These are phyloP conservation scores for Mucor sp. DNA, from an alignment of 371 early-diverging fungal species.

Conservation along the genomic window DNA sequence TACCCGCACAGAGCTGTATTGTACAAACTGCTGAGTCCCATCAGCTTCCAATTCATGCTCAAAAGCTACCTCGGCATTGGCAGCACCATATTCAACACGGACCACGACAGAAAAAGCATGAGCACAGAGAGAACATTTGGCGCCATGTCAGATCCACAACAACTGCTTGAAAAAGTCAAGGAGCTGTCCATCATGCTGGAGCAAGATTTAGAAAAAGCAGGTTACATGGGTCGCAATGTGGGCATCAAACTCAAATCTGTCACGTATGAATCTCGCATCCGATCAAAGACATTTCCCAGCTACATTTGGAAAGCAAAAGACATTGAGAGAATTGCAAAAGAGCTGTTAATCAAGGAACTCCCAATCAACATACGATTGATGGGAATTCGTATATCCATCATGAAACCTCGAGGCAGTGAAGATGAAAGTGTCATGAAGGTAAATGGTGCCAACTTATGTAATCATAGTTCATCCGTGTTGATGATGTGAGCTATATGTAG, in stretches of 20 bases:
- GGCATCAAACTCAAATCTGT: slow-evolving; percentile 46
- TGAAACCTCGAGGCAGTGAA: slow-evolving; percentile 28
- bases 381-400: slow-evolving; percentile 42
- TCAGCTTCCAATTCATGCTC: slow-evolving; percentile 42
- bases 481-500: not conserved
- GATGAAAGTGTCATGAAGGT: slow-evolving; percentile 42
- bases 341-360: slow-evolving; percentile 37
- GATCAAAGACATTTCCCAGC: slow-evolving; percentile 41
- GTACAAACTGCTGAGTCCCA: slow-evolving; percentile 44
- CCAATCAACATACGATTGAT: slow-evolving; percentile 47
- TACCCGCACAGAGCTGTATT: slow-evolving; percentile 41
- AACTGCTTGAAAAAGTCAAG: slow-evolving; percentile 35
- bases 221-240: slow-evolving; percentile 41
- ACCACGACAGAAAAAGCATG: slow-evolving; percentile 38
- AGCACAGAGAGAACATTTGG: slow-evolving; percentile 50
- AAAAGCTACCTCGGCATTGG: slow-evolving; percentile 41
- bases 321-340: slow-evolving; percentile 40
- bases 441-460: not conserved
- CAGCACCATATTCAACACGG: slow-evolving; percentile 26
- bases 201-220: slow-evolving; percentile 29
- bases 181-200: slow-evolving; percentile 38
- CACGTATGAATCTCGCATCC: slow-evolving; percentile 38
- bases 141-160: slow-evolving; percentile 27
- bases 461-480: not conserved
- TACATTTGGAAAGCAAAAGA: slow-evolving; percentile 37